A percentile compares a stretch with the other conserved stretches of the same genome.
phyloP scores from a whole-genome alignment of 345 rosid genomes.

The Eucalyptus coolabah region DNA sequence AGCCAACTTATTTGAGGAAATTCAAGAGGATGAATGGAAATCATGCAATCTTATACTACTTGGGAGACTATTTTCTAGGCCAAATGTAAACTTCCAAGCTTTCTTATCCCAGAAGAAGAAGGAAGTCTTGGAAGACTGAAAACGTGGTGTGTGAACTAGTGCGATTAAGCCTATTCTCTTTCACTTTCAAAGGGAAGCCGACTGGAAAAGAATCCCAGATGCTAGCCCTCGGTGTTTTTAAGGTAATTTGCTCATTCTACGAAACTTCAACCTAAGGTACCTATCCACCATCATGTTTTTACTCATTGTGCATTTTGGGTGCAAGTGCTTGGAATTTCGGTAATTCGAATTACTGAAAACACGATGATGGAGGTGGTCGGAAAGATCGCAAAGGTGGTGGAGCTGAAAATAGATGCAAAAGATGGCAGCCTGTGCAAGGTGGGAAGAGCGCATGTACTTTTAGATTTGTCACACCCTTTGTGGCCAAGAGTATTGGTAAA shows the following conservation, averaged over 20 bases:
- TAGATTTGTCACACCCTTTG: not conserved
- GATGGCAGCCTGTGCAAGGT: accelerated
- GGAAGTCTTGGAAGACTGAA: not conserved
- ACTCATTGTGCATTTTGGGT: not conserved
- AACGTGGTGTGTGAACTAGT: not conserved
- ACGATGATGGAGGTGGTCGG: not conserved
- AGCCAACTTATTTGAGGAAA: not conserved
- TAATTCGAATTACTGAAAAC: too few relatives aligned
- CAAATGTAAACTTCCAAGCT: not conserved
- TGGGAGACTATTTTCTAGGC: too few relatives aligned
- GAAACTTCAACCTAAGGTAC: not conserved
- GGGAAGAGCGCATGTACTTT: not conserved
- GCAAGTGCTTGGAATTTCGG: not conserved
- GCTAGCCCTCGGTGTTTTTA: not conserved
- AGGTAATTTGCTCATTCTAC: not conserved
- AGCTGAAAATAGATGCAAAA: not conserved
- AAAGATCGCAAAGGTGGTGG: not conserved
- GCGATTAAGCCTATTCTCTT: not conserved
- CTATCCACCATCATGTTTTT: not conserved
- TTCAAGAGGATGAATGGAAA: not conserved
- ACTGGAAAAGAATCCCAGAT: not conserved
- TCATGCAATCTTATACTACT: not conserved
- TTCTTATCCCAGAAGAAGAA: not conserved
- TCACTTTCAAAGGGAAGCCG: not conserved
- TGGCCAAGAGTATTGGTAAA: accelerated